Evolutionary conservation across 1,284 basidiomycete genomes (phyloP).

Genomic region (Cutaneotrichosporon arboriforme): DNA sequence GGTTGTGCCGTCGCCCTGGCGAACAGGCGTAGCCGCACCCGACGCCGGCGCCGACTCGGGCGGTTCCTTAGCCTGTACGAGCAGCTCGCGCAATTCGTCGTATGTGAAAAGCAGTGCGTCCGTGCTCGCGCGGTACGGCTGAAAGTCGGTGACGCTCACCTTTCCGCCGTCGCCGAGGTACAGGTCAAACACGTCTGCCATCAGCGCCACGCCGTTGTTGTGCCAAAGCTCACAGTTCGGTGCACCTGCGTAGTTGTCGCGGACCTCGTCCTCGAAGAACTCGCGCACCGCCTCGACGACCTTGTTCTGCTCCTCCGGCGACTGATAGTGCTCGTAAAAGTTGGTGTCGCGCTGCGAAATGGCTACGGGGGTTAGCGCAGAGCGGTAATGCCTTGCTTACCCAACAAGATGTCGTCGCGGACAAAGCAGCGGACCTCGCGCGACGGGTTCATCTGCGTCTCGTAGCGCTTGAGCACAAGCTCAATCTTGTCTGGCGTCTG

Average conservation of each 20-base stretch:
- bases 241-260: slow-evolving; percentile 56
- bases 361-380: slow-evolving; percentile 52
- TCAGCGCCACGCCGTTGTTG: too few relatives aligned
- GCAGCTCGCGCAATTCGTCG: slow-evolving; percentile 58
- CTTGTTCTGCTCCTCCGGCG: slow-evolving; percentile 54
- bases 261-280: slow-evolving; percentile 67
- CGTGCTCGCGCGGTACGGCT: slow-evolving; percentile 77
- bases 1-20: neutral
- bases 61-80: slow-evolving; percentile 1
- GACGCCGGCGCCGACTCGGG: neutral
- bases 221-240: slow-evolving; percentile 60
- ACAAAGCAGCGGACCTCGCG: slow-evolving; percentile 87
- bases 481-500: slow-evolving; percentile 55
- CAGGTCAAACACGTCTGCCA: slow-evolving; percentile 74
- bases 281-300: slow-evolving; percentile 56
- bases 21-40: slow-evolving; percentile 2
- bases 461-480: slow-evolving; percentile 89
- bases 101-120: slow-evolving; percentile 83
- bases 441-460: slow-evolving; percentile 71
- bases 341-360: slow-evolving; percentile 87
- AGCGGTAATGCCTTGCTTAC: neutral
- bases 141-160: slow-evolving; percentile 82
- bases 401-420: slow-evolving; percentile 40
- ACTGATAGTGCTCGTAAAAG: slow-evolving; percentile 79
- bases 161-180: slow-evolving; percentile 73